Evolutionary conservation across 768 basidiomycete species (phyloP).

Genomic region (Mrakia gelida): DNA sequence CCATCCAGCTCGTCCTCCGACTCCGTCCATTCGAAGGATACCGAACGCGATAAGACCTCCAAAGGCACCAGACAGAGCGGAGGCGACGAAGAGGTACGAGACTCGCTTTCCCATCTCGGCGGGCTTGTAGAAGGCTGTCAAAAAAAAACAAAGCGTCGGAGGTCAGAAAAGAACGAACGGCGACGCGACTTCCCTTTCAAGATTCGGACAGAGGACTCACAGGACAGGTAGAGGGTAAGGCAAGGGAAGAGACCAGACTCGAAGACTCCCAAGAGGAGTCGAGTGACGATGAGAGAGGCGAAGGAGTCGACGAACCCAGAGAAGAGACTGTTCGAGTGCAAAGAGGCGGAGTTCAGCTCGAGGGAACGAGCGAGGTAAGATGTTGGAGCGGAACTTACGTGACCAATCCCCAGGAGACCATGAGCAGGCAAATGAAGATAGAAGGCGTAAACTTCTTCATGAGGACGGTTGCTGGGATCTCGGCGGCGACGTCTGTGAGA

Average conservation of each 20-base stretch:
- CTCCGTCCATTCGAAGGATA: slow-evolving; percentile 59
- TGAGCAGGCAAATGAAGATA: slow-evolving; percentile 12
- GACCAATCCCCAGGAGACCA: slow-evolving; percentile 18
- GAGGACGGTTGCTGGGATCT: slow-evolving; percentile 47
- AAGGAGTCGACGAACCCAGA: slow-evolving; percentile 3
- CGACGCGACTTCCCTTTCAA: neutral
- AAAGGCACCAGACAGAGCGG: slow-evolving; percentile 30
- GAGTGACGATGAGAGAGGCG: slow-evolving; percentile 24
- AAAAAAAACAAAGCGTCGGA: neutral
- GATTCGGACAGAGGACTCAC: neutral
- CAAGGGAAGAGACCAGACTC: slow-evolving; percentile 36
- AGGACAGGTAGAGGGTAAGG: slow-evolving; percentile 6
- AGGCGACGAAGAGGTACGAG: slow-evolving; percentile 34
- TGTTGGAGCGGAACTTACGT: neutral
- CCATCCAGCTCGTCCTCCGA: slow-evolving; percentile 25
- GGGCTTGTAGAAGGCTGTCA: slow-evolving; percentile 5
- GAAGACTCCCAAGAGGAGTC: slow-evolving; percentile 35
- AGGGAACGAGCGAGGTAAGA: too few relatives aligned
- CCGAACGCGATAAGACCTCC: slow-evolving; percentile 61
- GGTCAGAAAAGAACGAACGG: neutral
- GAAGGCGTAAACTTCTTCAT: slow-evolving; percentile 26
- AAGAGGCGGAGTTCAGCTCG: too few relatives aligned
- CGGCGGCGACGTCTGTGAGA: slow-evolving; percentile 45
- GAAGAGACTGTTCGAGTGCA: too few relatives aligned
- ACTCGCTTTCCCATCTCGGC: slow-evolving; percentile 31